Conservation (phyloP, 2,329 filamentous ascomycete species). For the Karstenula rhodostoma region DNA sequence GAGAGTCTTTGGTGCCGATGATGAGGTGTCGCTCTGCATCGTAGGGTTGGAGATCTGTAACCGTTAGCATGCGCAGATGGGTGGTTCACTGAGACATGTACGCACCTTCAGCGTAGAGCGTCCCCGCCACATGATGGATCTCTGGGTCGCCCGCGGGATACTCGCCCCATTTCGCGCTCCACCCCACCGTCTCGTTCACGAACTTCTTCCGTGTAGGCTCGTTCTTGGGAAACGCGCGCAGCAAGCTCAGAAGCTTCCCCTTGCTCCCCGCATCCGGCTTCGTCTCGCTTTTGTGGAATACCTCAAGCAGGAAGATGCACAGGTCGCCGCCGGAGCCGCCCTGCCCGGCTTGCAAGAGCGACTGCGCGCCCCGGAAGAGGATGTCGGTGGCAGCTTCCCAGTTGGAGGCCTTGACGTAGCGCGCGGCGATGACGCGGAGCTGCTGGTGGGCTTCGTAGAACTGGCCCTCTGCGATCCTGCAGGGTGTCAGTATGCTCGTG, state of each 20-base stretch:
- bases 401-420: conserved; percentile 88
- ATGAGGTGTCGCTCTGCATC: conserved; percentile 91
- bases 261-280: conserved; percentile 77
- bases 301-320: conserved; percentile 85
- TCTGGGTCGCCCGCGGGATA: conserved; percentile 93
- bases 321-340: conserved; percentile 92
- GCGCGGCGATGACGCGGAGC: conserved; percentile 91
- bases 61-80: background rate
- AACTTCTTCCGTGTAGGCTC: conserved; percentile 95
- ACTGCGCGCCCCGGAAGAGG: conserved; percentile 81
- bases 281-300: conserved; percentile 86
- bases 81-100: background rate
- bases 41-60: conserved; percentile 82
- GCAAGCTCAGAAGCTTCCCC: conserved; percentile 75
- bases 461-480: conserved; percentile 84
- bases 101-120: conserved; percentile 80
- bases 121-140: conserved; percentile 89
- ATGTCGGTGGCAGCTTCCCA: conserved; percentile 88
- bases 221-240: conserved; percentile 80
- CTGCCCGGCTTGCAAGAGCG: conserved; percentile 90
- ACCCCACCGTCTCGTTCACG: conserved; percentile 85
- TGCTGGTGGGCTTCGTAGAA: conserved; percentile 99
- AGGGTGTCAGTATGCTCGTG: conserved; percentile 25
- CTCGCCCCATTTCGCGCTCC: conserved; percentile 86
- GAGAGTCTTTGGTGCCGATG: conserved; percentile 87